Base-by-base conservation (phyloP, 73 alveolate genomes). In the Blepharisma japonicum region DNA sequence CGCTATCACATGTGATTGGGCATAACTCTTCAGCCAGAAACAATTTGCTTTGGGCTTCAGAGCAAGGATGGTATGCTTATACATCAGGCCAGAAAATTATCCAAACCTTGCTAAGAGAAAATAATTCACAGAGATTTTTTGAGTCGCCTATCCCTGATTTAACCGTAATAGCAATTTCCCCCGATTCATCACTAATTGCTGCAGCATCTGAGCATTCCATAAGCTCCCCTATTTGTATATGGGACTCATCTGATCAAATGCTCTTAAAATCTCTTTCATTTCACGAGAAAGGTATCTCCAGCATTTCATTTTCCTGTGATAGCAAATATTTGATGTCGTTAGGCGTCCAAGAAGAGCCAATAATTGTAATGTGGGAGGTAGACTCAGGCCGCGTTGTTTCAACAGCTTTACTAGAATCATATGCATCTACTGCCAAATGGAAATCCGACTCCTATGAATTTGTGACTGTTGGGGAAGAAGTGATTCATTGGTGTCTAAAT, bases 401-500 rank as follows among this genome's bases (percentile, higher is more conserved):
- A 3, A 61, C 74, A 18, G 14, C 74, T 14, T 8, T 61, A n/a
- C 47, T 61, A 25, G 14, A n/a, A 25, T 14, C 18, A 2, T 39
- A 11, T 61, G 74, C 18, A 2, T 9, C 14, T 2, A n/a, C 14
- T 11, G 23, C 23, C 0, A 61, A 61, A 61, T 61, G 74, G 74
- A 11, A 61, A 5, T 25, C 47, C 18, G 74, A n/a, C 14, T 61
- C 74, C 0, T 61, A 14, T 8, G 74, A 61, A 5, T 61, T 61
- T 25, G 74, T 25, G 47, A 20, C 74, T 61, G 14, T 48, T 14
- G 18, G 50, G 23, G 6, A 61, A 8, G 38, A 14, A 61, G 39
- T 61, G 38, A 25, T 61, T 61, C 46, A 18, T 61, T 61, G 74
- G 74, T 14, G 74, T 2, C 48, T 61, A 14, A 61, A 61, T 61